Conservation (phyloP, 257 asterid genomes). For the Misopates orontium region DNA sequence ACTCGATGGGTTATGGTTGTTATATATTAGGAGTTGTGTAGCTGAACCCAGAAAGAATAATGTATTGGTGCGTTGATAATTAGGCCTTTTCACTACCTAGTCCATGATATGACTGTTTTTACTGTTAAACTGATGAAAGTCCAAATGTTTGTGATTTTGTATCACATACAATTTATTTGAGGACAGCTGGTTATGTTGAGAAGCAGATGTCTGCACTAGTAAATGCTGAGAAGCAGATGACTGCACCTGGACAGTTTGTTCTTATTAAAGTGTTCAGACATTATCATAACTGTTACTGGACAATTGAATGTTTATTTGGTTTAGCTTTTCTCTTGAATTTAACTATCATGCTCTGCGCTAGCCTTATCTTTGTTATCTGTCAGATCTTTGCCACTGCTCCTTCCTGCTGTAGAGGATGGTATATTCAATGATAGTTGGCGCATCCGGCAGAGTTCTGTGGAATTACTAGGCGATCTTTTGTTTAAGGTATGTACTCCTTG, state of each 20-base stretch:
- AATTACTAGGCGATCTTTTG: conserved; percentile 91
- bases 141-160: background rate
- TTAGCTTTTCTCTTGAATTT: conserved; percentile 11
- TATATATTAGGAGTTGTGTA: background rate
- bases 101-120: background rate
- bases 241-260: background rate
- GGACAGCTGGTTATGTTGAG: background rate
- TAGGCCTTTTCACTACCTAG: no score
- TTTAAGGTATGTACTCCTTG: conserved; percentile 62
- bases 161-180: background rate
- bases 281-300: background rate
- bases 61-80: background rate
- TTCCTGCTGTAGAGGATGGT: conserved; percentile 99
- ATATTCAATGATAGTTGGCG: conserved; percentile 99
- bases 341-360: conserved; percentile 1
- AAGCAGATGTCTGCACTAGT: background rate
- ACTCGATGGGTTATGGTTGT: background rate
- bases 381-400: conserved; percentile 95
- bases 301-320: background rate
- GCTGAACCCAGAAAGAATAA: background rate
- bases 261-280: background rate
- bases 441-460: conserved; percentile 99
- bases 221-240: background rate
- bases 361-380: conserved; percentile 9
- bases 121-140: background rate